Percentiles rank a stretch among this genome's conserved stretches.
phyloP scores from a whole-genome alignment of 768 basidiomycete species.

The Leccinum uliginosum region DNA sequence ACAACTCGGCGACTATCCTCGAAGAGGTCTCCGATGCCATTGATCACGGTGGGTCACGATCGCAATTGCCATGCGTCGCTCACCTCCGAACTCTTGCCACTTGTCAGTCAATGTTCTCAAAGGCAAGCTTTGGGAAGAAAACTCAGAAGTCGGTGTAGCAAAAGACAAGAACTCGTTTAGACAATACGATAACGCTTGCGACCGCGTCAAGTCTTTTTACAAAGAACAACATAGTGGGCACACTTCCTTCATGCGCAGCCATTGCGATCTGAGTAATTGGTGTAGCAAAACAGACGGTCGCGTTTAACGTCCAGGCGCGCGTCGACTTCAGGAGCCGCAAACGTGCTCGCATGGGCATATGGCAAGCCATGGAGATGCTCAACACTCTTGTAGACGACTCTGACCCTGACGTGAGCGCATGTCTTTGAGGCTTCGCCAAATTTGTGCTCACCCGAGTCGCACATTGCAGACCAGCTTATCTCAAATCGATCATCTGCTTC shows the following conservation, averaged over 20 bases:
- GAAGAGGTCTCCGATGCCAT: conserved; percentile 46
- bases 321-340: conserved; percentile 64
- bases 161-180: conserved; percentile 70
- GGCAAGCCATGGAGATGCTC: conserved; percentile 85
- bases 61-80: neutral
- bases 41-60: conserved; percentile 38
- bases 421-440: neutral
- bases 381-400: conserved; percentile 87
- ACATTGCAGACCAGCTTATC: conserved; percentile 58
- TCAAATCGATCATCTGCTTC: conserved; percentile 88
- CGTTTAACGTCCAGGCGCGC: conserved; percentile 76
- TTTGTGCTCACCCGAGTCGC: conserved; percentile 8
- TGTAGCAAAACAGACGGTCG: conserved; percentile 82
- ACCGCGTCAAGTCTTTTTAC: conserved; percentile 75
- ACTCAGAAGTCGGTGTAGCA: conserved; percentile 49
- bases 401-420: conserved; percentile 68
- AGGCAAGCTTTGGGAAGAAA: conserved; percentile 54
- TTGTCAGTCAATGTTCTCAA: conserved; percentile 64
- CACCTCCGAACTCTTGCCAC: neutral
- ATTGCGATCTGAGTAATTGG: neutral
- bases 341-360: conserved; percentile 76
- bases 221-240: conserved; percentile 68
- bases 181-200: conserved; percentile 71
- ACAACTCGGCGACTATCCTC: conserved; percentile 29
- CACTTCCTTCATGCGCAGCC: neutral